Evolutionary conservation across 441 rosid species (phyloP).

Genomic region (Adansonia madagascariensis): DNA sequence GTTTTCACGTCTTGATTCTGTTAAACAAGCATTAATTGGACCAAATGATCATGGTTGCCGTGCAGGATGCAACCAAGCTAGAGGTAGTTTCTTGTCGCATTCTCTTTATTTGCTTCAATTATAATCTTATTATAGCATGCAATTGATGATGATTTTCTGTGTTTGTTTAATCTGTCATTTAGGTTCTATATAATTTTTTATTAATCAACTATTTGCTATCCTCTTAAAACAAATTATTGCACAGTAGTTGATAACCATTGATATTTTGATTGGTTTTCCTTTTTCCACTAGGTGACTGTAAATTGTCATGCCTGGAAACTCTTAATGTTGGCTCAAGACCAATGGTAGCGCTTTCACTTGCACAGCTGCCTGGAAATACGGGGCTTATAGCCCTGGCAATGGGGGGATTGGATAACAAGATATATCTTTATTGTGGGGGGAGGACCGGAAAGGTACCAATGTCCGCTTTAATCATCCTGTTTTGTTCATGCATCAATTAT

Average conservation of each 20-base stretch:
- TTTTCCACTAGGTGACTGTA: constrained; percentile 62
- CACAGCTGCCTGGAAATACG: constrained; percentile 69
- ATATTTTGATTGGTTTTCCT: constrained; percentile 15
- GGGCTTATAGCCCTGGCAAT: constrained; percentile 66
- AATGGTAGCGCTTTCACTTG: constrained; percentile 79
- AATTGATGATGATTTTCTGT: background rate
- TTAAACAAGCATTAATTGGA: background rate
- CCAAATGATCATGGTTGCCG: background rate
- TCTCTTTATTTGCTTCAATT: constrained; percentile 17
- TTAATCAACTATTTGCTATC: background rate
- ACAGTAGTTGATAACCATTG: constrained; percentile 15
- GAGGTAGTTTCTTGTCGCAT: constrained; percentile 17
- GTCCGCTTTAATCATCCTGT: background rate
- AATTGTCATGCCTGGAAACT: constrained; percentile 60
- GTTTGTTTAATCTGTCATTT: constrained; percentile 17
- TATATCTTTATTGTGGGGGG: constrained; percentile 75
- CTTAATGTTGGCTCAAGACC: constrained; percentile 74
- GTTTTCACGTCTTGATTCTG: background rate
- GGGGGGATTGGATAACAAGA: constrained; percentile 90
- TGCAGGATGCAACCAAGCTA: constrained; percentile 20
- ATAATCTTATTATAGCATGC: background rate
- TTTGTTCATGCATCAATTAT: background rate
- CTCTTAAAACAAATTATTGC: constrained; percentile 11
- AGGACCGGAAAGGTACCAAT: constrained; percentile 70
- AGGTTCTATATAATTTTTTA: background rate